A percentile compares a stretch with the other conserved stretches of the same genome.
These are phyloP conservation scores for Botrytis porri DNA, from an alignment of 2,329 filamentous ascomycete genomes.

Conservation along the genomic window DNA sequence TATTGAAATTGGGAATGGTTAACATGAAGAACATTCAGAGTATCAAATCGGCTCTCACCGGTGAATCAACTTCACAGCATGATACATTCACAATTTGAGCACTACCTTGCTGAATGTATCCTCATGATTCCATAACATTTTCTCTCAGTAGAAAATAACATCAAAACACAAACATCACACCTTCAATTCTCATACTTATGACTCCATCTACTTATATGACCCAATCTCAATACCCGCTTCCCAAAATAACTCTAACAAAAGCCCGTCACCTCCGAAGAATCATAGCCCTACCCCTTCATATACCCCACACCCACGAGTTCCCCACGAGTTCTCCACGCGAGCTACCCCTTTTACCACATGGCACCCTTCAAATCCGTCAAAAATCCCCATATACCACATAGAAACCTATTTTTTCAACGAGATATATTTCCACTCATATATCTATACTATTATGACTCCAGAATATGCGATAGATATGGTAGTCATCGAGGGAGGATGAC, in stretches of 20 bases:
- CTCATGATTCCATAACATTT: background rate
- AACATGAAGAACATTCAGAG: background rate
- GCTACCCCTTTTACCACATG: background rate
- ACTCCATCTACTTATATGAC: background rate
- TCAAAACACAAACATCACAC: background rate
- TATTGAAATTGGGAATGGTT: background rate
- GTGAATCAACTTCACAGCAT: background rate
- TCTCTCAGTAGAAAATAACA: too few species aligned
- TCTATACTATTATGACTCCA: background rate
- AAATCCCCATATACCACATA: background rate
- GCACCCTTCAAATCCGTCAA: background rate
- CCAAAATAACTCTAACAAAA: background rate
- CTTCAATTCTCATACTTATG: background rate
- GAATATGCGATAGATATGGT: background rate
- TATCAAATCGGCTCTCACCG: fast-evolving
- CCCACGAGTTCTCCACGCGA: background rate
- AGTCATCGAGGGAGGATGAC: background rate
- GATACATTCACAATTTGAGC: background rate
- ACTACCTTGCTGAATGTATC: background rate
- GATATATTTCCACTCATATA: too few species aligned
- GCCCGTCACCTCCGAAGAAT: background rate
- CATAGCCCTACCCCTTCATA: too few species aligned
- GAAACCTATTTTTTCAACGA: background rate
- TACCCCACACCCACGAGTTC: background rate
- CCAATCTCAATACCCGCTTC: background rate